Base-by-base conservation (phyloP, 2,329 filamentous ascomycete genomes). In the Leptographium lundbergii region DNA sequence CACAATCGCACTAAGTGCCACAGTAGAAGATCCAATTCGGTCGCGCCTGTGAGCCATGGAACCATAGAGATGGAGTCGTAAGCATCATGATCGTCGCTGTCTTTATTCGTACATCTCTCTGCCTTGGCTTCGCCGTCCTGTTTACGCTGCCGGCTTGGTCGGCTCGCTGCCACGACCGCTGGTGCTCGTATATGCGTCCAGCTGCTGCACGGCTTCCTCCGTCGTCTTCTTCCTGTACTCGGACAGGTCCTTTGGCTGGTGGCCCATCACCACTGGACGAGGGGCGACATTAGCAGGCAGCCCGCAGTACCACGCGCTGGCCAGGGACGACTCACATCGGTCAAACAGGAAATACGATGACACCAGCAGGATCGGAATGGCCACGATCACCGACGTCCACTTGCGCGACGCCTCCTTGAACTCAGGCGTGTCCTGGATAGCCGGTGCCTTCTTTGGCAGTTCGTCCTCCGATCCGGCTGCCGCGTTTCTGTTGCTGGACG, bases 321-420 rank as follows among this genome's bases (percentile, higher is more conserved):
- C n/a, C 10, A 11, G 25, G 32, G 47, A 29, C 39, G 42, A 73
- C 76, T 70, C 60, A 78, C 77, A 65, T 68, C 76, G 69, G 53
- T 81, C 74, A 67, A 77, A 82, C 3, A 83, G 66, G 57, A 74
- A 75, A 62, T 79, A 82, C 25, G 79, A 81, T 29, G 77, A 79
- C 56, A 83, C 79, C 17, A 82, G 61, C 5, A 81, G 64, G 36
- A 83, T 75, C 2, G 80, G 80, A 68, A 81, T 64, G 27, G 77
- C 78, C 58, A 82, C 73, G 63, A 83, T 77, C 9, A 73, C 61
- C 25, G 70, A 69, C 3, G 73, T 68, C 71, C 77, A 81, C 64
- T 73, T 75, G 60, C 76, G 67, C 58, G 74, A 72, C 34, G 75
- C 73, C 45, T 66, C 64, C 58, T 75, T 73, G 65, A 77, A 80